phyloP scores from a whole-genome alignment of 2,329 filamentous ascomycete species.

The Colletotrichum incanum region DNA sequence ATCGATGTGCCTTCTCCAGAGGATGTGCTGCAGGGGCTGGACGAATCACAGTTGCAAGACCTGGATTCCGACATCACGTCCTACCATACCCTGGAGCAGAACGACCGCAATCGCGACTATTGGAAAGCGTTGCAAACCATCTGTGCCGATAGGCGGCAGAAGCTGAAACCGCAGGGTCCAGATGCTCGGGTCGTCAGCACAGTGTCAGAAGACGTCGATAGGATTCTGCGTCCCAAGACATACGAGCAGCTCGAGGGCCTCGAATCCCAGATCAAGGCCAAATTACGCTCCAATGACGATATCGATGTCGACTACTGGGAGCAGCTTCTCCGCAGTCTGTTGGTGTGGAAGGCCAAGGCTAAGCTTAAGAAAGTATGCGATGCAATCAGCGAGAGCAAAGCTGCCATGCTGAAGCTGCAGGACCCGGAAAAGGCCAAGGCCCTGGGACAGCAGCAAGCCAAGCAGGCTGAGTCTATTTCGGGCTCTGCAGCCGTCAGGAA shows the following conservation, averaged over 20 bases:
- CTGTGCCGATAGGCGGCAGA: slow-evolving; percentile 82
- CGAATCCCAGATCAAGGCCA: slow-evolving; percentile 88
- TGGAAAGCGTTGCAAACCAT: slow-evolving; percentile 94
- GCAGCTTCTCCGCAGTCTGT: slow-evolving; percentile 86
- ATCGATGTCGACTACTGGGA: slow-evolving; percentile 99
- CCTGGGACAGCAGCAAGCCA: slow-evolving; percentile 44
- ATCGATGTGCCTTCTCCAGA: slow-evolving; percentile 86
- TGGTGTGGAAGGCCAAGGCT: slow-evolving; percentile 93
- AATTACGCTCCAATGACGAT: slow-evolving; percentile 89
- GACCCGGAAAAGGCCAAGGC: slow-evolving; percentile 77
- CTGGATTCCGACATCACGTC: slow-evolving; percentile 85
- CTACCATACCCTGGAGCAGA: slow-evolving; percentile 87
- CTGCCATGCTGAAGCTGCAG: slow-evolving; percentile 70
- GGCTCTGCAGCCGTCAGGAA: slow-evolving; percentile 34
- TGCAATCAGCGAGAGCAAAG: slow-evolving; percentile 78
- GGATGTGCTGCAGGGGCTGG: slow-evolving; percentile 82
- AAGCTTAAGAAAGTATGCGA: slow-evolving; percentile 85
- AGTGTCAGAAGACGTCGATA: slow-evolving; percentile 90
- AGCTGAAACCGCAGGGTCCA: slow-evolving; percentile 70
- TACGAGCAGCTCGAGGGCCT: slow-evolving; percentile 89
- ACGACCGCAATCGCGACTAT: slow-evolving; percentile 84
- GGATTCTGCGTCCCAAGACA: slow-evolving; percentile 86
- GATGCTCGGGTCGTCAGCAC: slow-evolving; percentile 85
- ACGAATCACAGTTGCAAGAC: slow-evolving; percentile 77
- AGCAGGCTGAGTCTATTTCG: slow-evolving; percentile 55